These are phyloP conservation scores for Albizia julibrissin DNA, from an alignment of 306 rosid species.

Conservation along the genomic window DNA sequence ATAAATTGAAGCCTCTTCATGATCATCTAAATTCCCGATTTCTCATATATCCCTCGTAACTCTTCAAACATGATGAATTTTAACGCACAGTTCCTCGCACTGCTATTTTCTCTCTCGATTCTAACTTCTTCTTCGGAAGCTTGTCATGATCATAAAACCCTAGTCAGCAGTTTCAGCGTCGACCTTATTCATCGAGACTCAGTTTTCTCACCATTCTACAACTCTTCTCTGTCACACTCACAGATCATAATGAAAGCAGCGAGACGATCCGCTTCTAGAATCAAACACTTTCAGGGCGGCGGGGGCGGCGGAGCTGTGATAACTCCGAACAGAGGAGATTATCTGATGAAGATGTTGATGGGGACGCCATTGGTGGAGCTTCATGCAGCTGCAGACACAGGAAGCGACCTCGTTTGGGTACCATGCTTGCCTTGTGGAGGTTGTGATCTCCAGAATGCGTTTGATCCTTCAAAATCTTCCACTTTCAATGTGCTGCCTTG, in stretches of 20 bases:
- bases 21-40: background rate
- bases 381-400: slow-evolving; percentile 20
- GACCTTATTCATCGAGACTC: slow-evolving; percentile 32
- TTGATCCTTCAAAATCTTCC: slow-evolving; percentile 10
- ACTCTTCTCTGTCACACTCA: background rate
- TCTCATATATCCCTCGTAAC: background rate
- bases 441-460: background rate
- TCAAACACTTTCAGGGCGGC: background rate
- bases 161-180: background rate
- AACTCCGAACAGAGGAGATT: background rate
- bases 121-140: background rate
- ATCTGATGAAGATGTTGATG: background rate
- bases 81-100: background rate
- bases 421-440: slow-evolving; percentile 13
- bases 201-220: slow-evolving; percentile 26
- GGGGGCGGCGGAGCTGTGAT: background rate
- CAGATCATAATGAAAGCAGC: background rate
- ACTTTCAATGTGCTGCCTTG: slow-evolving; percentile 4
- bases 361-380: slow-evolving; percentile 12
- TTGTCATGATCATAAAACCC: background rate
- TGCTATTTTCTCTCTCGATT: background rate
- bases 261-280: background rate
- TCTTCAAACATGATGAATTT: slow-evolving; percentile 1
- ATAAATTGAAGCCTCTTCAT: background rate
- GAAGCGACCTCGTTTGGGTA: slow-evolving; percentile 22